Evolutionary conservation across 2,329 filamentous ascomycete species (phyloP).

Genomic region (Diaporthe batatas): DNA sequence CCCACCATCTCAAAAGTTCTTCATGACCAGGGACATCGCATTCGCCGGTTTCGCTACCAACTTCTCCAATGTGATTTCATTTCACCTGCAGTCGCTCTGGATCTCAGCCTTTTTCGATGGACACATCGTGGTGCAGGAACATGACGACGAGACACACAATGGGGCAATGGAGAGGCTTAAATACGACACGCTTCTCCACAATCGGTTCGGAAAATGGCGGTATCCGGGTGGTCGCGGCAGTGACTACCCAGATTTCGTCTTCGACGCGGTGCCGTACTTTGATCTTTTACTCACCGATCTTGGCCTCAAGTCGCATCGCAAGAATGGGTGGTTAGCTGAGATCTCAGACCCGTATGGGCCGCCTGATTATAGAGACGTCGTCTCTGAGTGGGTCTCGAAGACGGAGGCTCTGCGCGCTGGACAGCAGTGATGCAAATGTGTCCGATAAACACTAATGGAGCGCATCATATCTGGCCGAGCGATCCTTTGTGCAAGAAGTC

Average conservation of each 20-base stretch:
- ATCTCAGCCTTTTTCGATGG: constrained; percentile 73
- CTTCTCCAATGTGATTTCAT: constrained; percentile 57
- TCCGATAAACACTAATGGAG: no score
- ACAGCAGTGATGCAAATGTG: not conserved
- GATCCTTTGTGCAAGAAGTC: no score
- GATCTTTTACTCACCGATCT: constrained; percentile 77
- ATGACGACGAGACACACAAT: constrained; percentile 33
- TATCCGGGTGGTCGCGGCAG: constrained; percentile 72
- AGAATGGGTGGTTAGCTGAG: constrained; percentile 65
- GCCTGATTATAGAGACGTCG: constrained; percentile 67
- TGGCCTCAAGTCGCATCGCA: constrained; percentile 69
- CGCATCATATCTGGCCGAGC: no score
- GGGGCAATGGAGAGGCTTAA: constrained; percentile 58
- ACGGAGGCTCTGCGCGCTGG: not conserved
- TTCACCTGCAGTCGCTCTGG: constrained; percentile 70
- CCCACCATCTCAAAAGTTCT: constrained; percentile 55
- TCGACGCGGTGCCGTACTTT: constrained; percentile 81
- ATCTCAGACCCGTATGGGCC: constrained; percentile 69
- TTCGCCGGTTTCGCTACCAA: constrained; percentile 61
- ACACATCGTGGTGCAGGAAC: constrained; percentile 52
- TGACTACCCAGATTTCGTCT: constrained; percentile 77
- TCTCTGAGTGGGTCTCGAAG: constrained; percentile 62
- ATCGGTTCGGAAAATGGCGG: constrained; percentile 77
- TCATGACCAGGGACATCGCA: constrained; percentile 57
- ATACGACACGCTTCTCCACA: constrained; percentile 72